Percentiles rank a stretch among this genome's conserved stretches.
These are phyloP conservation scores for Marsdenia floribunda DNA, from an alignment of 257 asterid genomes.

Conservation along the genomic window DNA sequence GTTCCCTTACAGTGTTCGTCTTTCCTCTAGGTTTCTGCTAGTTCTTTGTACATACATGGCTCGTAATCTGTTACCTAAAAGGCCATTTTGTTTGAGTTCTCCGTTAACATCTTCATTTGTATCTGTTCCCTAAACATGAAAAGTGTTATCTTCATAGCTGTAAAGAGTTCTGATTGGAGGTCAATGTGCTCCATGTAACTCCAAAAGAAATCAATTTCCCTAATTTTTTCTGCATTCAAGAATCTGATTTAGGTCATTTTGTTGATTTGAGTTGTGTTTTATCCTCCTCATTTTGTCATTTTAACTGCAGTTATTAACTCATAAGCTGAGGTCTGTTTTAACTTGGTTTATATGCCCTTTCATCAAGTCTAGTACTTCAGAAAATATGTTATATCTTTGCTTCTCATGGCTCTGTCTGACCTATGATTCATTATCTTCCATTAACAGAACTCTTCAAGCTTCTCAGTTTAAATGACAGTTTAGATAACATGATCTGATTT, in stretches of 20 bases:
- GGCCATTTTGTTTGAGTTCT: background rate
- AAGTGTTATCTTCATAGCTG: background rate
- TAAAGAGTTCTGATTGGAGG: background rate
- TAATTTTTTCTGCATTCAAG: background rate
- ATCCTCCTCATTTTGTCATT: background rate
- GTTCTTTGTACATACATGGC: background rate
- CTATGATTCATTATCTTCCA: background rate
- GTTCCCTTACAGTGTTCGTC: background rate
- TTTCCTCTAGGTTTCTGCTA: background rate
- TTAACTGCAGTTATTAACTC: background rate
- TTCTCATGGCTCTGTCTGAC: background rate
- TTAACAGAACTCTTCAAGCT: too few species aligned
- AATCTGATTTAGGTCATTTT: background rate
- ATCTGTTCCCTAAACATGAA: background rate
- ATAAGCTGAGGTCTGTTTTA: background rate
- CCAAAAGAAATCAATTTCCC: conserved; percentile 3
- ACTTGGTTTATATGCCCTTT: background rate
- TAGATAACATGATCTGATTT: background rate
- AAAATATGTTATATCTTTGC: background rate
- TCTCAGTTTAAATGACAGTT: too few species aligned
- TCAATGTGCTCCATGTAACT: background rate
- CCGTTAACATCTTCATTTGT: background rate
- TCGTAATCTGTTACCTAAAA: background rate
- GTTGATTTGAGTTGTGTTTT: background rate
- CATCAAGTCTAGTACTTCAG: background rate